Base-by-base conservation (phyloP, 2,329 filamentous ascomycete genomes). In the Botrytis squamosa region DNA sequence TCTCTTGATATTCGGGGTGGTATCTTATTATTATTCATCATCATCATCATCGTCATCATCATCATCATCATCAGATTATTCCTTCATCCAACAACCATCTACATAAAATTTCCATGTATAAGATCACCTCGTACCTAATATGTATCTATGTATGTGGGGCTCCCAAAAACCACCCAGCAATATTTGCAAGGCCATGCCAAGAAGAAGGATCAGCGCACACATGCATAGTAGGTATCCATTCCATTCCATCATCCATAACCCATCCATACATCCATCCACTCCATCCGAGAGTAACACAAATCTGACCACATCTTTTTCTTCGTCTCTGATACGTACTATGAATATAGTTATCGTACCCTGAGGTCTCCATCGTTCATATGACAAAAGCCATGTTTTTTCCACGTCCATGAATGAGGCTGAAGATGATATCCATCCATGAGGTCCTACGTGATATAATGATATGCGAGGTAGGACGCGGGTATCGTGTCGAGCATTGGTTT, bases 141-240 rank as follows among this genome's bases (percentile, higher is more conserved):
- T 49, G 22, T 52, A 52, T 9, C 20, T 49, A 52, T 25, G 7
- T n/a, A 12, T 52, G 22, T 52, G 49, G 49, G 49, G 25, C 25
- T 52, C 25, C 14, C 0, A 5, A 52, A n/a, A 14, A 6, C 5
- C 3, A n/a, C 25, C 46, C 1, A 7, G 22, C 14, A n/a, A 52
- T 52, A 52, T 52, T 52, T 52, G 4, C 49, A 52, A 66, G 46
- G 64, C 20, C 63, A 49, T 18, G 64, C 64, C 64, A 66, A 66
- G 44, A 55, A 8, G 12, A 16, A 8, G n/a, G n/a, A 29, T 55
- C 14, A 29, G 49, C 49, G 49, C 25, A 52, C 49, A 52, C 14
- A n/a, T 52, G 49, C 49, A 52, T 52, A 52, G 49, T 25, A n/a
- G 49, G 49, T 52, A 52, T 52, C 10, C 46, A 52, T 52, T 42